A percentile compares a stretch with the other conserved stretches of the same genome.
Conservation (phyloP, 2,329 filamentous ascomycete species). For the Trichoderma afroharzianum region DNA sequence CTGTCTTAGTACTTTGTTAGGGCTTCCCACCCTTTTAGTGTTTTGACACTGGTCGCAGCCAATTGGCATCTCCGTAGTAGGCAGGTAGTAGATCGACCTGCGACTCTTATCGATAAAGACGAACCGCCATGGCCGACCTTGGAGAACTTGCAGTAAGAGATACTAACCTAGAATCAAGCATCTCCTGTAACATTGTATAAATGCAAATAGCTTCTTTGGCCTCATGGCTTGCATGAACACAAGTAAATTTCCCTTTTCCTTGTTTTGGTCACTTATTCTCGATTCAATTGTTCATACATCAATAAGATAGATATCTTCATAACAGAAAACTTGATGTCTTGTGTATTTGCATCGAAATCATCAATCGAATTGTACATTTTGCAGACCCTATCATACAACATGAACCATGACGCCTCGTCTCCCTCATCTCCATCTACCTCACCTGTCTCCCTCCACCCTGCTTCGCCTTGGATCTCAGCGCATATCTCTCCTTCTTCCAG, state of each 20-base stretch:
- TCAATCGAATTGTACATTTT: constrained; percentile 11
- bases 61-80: neutral
- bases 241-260: too few species aligned
- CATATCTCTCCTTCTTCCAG: constrained; percentile 45
- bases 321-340: neutral
- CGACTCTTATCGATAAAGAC: neutral
- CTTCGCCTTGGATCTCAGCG: constrained; percentile 35
- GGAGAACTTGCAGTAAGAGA: neutral
- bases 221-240: neutral
- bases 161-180: neutral
- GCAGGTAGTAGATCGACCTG: neutral
- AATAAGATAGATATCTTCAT: neutral
- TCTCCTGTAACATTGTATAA: neutral
- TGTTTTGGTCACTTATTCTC: too few species aligned
- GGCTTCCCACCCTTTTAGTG: neutral
- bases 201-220: neutral
- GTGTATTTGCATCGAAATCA: neutral
- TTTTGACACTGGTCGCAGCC: neutral
- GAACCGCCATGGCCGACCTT: neutral
- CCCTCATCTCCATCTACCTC: neutral
- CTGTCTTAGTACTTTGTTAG: neutral
- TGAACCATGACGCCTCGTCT: neutral
- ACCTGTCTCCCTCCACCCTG: constrained; percentile 26
- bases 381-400: constrained; percentile 16
- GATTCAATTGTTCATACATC: neutral